phyloP scores from a whole-genome alignment of 2,329 filamentous ascomycete genomes.

The Colletotrichum sp. region DNA sequence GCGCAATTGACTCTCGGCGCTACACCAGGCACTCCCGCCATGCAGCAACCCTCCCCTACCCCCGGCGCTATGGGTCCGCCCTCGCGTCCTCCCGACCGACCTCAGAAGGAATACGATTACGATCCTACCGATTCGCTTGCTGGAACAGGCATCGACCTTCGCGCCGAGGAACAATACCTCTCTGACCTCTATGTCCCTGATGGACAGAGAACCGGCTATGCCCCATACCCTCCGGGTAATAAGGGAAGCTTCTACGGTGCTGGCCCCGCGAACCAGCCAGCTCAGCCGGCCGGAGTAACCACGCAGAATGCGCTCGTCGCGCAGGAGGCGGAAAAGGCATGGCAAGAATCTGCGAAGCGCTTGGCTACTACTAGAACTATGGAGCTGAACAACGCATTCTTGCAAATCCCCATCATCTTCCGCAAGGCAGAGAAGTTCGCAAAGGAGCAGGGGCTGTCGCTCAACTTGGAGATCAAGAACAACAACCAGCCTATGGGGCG shows the following conservation, averaged over 20 bases:
- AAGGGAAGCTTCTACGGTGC: conserved; percentile 68
- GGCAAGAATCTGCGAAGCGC: conserved; percentile 68
- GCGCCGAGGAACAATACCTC: conserved; percentile 84
- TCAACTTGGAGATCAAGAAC: conserved; percentile 63
- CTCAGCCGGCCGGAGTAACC: conserved; percentile 47
- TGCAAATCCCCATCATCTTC: conserved; percentile 67
- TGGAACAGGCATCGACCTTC: conserved; percentile 85
- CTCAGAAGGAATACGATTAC: conserved; percentile 67
- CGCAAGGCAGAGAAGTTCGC: conserved; percentile 64
- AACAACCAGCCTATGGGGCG: conserved; percentile 48
- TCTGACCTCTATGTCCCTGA: conserved; percentile 67
- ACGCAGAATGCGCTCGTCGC: conserved; percentile 70
- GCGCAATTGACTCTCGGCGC: conserved; percentile 23
- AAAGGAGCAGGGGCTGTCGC: conserved; percentile 58
- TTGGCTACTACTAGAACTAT: conserved; percentile 66
- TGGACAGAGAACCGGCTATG: conserved; percentile 55
- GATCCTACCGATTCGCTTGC: conserved; percentile 85
- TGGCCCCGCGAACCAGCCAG: conserved; percentile 69
- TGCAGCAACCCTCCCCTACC: conserved; percentile 29
- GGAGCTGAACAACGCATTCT: conserved; percentile 76
- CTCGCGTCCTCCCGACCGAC: conserved; percentile 66
- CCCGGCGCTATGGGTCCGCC: conserved; percentile 60
- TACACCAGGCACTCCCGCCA: conserved; percentile 4
- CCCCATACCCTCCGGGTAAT: conserved; percentile 58
- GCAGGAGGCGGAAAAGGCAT: conserved; percentile 69